Evolutionary conservation across 2,329 filamentous ascomycete species (phyloP), one percentile per base, ranked within the genome.

Genomic region (Taxawa tesnikishii): DNA sequence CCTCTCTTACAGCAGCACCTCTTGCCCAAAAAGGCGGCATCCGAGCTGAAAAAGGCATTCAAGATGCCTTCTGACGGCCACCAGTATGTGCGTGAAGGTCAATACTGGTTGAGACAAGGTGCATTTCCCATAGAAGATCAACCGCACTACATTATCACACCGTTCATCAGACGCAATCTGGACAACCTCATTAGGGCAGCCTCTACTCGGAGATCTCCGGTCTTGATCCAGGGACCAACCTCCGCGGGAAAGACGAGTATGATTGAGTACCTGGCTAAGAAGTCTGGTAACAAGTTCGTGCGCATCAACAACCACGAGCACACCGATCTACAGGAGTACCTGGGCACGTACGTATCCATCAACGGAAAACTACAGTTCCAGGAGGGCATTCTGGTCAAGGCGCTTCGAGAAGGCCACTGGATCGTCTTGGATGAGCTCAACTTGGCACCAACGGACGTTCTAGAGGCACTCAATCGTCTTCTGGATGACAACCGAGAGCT

Each of bases 301-400:
- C 76, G 90, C 38, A 98, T 99, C 65, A 99, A 99, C 60, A 99
- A 99, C 45, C 90, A 99, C 56, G 92, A 99, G 51, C 90, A 98
- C 50, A 98, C 90, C 0, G 90, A 99, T 54, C 64, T 99, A 23
- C 90, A 98, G 55, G 92, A 99, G 52, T 99, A 99, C 48, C 63
- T 99, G 5, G 90, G 90, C 12, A 93, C 85, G 0, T 99, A 98
- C 45, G 67, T 94, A 1, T 94, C 90, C 2, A 60, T 75, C 1
- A 81, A 93, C 49, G 92, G 92, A 4, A 83, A 81, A 38, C 65
- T 99, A 26, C 73, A 69, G 8, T 99, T 94, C 47, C 85, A 94
- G 52, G 92, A 99, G 57, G 90, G 90, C 32, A 69, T 96, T 4
- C 67, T 99, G 5, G 88, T 98, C 1, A 83, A 90, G 53, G 90